A percentile compares a stretch with the other conserved stretches of the same genome.
phyloP scores from a whole-genome alignment of 805 yeast species.

The Debaryomyces prosopidis region DNA sequence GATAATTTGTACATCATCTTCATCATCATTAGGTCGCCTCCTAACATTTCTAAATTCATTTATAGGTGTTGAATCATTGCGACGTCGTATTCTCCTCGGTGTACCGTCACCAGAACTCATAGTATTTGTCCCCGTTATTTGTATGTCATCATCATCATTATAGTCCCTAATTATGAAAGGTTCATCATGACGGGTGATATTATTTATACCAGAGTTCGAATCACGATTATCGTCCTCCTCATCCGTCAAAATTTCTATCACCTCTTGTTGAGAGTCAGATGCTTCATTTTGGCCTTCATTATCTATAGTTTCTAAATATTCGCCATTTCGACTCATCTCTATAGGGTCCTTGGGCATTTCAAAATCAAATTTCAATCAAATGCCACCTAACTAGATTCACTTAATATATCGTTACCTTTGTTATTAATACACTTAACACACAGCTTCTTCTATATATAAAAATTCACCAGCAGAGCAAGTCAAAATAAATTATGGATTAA shows the following conservation, averaged over 20 bases:
- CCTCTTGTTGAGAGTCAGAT: background rate
- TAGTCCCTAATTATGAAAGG: conserved; percentile 1
- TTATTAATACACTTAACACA: no score
- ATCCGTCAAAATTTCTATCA: conserved; percentile 15
- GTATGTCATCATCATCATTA: conserved; percentile 17
- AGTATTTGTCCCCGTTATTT: conserved; percentile 13
- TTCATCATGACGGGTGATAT: no score
- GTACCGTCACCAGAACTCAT: background rate
- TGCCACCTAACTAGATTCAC: no score
- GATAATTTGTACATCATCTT: conserved; percentile 22
- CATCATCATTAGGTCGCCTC: conserved; percentile 14
- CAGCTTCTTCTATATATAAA: no score
- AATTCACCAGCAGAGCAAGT: no score
- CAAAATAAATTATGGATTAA: no score
- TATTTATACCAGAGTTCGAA: no score
- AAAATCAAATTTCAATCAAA: background rate
- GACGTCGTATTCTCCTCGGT: conserved; percentile 2
- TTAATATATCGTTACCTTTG: no score
- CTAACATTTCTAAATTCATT: conserved; percentile 4
- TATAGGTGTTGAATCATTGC: background rate
- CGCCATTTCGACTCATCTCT: background rate
- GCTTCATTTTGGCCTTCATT: background rate
- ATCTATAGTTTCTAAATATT: background rate
- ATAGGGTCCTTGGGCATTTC: background rate
- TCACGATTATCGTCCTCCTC: conserved; percentile 12